Base-by-base conservation (phyloP, 257 asterid species). In the Verbena officinalis region DNA sequence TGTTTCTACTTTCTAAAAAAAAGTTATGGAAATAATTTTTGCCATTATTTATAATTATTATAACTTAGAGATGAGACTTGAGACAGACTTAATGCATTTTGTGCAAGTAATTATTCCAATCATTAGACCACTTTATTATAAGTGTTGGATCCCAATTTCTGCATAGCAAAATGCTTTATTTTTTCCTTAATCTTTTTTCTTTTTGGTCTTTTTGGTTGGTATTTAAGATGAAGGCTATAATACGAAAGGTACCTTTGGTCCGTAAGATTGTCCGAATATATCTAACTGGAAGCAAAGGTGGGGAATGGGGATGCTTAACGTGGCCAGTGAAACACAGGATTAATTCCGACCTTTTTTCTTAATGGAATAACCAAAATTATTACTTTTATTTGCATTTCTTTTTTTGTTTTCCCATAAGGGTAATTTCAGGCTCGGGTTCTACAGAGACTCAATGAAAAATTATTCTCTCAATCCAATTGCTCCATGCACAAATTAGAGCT, bases 241-340 rank as follows among this genome's bases (percentile, higher is more conserved):
- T 50, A 57, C 56, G 30, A 75, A 67, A 65, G 73, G 55, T 20
- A 51, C 15, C 39, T 48, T 48, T 55, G 55, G 44, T 33, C 55
- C 27, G 52, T 19, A 55, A 61, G 56, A 67, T 40, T 71, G 75
- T 76, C 59, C 69, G 62, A 72, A 68, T 59, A 36, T 70, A 68
- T 48, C 59, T 27, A 24, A 46, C 24, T n/a, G 11, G 69, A 83
- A 79, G 81, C 80, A 71, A 77, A 77, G 80, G 46, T 19, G 13
- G 1, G 7, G n/a, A n/a, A n/a, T n/a, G 7, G 19, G 53, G 73
- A 71, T 74, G 77, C 88, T 55, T 69, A 73, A 67, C 81, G 71
- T 83, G 80, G 63, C 64, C 30, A 42, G 43, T 54, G 33, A 53
- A 39, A n/a, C 23, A 57, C 9, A 11, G 62, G 63, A 69, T 65